Evolutionary conservation across 768 basidiomycete species (phyloP).

Genomic region (Megacollybia marginata): DNA sequence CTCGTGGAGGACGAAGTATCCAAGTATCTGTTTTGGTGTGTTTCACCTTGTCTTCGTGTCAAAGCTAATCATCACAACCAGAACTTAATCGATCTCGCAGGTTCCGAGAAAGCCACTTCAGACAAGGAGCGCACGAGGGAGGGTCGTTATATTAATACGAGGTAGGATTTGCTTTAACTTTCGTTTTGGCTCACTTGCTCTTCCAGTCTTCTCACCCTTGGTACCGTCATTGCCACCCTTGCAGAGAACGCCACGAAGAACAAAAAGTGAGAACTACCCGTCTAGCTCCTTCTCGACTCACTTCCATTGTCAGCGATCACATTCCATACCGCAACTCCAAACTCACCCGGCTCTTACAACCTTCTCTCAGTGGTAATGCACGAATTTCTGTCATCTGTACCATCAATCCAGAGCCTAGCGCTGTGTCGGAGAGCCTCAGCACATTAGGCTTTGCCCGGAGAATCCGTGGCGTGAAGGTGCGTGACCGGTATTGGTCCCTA

Average conservation of each 20-base stretch:
- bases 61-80: constrained; percentile 17
- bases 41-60: constrained; percentile 4
- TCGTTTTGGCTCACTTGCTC: not conserved
- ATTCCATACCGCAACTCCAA: constrained; percentile 96
- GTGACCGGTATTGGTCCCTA: constrained; percentile 6
- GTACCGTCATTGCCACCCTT: constrained; percentile 86
- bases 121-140: constrained; percentile 95
- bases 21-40: constrained; percentile 69
- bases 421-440: constrained; percentile 78
- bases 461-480: constrained; percentile 80
- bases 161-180: constrained; percentile 27
- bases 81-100: constrained; percentile 94
- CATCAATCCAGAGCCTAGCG: constrained; percentile 76
- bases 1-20: constrained; percentile 72
- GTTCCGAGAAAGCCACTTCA: constrained; percentile 92
- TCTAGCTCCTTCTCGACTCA: not conserved
- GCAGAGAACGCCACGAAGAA: constrained; percentile 79
- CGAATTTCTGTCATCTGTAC: constrained; percentile 96
- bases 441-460: constrained; percentile 89
- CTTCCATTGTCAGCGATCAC: constrained; percentile 53
- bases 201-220: constrained; percentile 78
- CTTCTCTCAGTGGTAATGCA: constrained; percentile 91
- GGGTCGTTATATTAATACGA: constrained; percentile 94
- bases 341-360: constrained; percentile 89
- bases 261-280: constrained; percentile 42